These are phyloP conservation scores for Zygoascus hellenicus DNA, from an alignment of 1,139 yeast species.

Conservation along the genomic window DNA sequence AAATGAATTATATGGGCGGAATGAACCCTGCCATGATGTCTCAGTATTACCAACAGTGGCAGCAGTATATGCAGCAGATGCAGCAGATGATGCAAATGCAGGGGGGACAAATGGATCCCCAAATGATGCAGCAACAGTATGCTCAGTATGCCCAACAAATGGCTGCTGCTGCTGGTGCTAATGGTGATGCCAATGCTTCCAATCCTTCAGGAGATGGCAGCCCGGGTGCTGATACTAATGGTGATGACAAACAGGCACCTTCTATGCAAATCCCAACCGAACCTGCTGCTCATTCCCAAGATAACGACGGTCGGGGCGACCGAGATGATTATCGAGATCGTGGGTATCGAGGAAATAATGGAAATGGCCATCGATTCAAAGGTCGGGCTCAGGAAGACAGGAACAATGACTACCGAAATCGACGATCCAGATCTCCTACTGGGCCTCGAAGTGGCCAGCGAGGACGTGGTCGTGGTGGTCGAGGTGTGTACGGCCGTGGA, in stretches of 20 bases:
- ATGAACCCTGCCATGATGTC: slow-evolving; percentile 82
- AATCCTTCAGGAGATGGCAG: slow-evolving; percentile 13
- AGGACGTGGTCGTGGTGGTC: slow-evolving; percentile 26
- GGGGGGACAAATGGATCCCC: slow-evolving; percentile 19
- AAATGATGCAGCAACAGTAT: slow-evolving; percentile 21
- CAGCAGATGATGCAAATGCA: slow-evolving; percentile 33
- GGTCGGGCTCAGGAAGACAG: slow-evolving; percentile 20
- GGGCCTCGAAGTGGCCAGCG: slow-evolving; percentile 28
- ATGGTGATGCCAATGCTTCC: slow-evolving; percentile 7
- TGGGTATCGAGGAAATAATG: slow-evolving; percentile 6
- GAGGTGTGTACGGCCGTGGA: slow-evolving; percentile 18
- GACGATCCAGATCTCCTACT: slow-evolving; percentile 30
- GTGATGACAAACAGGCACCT: slow-evolving; percentile 1
- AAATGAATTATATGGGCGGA: slow-evolving; percentile 36
- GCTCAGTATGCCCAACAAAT: slow-evolving; percentile 13
- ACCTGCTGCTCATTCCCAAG: slow-evolving; percentile 7
- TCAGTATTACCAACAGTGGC: slow-evolving; percentile 84
- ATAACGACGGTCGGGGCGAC: slow-evolving; percentile 11
- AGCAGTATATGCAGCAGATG: slow-evolving; percentile 49
- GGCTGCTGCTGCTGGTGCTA: slow-evolving; percentile 10
- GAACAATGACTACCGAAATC: slow-evolving; percentile 20
- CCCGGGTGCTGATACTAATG: slow-evolving; percentile 16
- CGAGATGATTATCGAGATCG: slow-evolving; percentile 17
- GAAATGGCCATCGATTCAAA: slow-evolving; percentile 9
- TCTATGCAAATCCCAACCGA: slow-evolving; percentile 4